Conservation (phyloP, 2,329 filamentous ascomycete genomes). For the Anisogramma anomala region DNA sequence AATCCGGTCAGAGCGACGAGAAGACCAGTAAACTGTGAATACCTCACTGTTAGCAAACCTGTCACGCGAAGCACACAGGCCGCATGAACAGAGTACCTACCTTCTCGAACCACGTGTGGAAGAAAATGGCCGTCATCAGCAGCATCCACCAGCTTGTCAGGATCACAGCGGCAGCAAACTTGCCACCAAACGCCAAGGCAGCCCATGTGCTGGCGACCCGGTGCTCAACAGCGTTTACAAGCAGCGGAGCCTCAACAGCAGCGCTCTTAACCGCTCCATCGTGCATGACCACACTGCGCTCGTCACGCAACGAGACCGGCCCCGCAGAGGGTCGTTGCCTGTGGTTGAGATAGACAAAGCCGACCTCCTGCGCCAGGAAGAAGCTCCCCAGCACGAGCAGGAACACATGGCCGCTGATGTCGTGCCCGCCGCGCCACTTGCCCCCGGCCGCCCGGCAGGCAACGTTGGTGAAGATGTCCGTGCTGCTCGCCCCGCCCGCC, state of each 20-base stretch:
- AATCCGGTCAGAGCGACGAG: conserved; percentile 35
- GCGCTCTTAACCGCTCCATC: conserved; percentile 56
- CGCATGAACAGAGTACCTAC: conserved; percentile 31
- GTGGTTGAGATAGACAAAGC: conserved; percentile 42
- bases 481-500: conserved; percentile 32
- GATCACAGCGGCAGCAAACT: conserved; percentile 52
- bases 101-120: conserved; percentile 99
- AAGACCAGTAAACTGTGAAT: conserved; percentile 47
- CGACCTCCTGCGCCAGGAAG: conserved; percentile 71
- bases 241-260: conserved; percentile 32
- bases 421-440: conserved; percentile 83
- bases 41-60: neutral
- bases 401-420: conserved; percentile 93
- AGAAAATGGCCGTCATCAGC: conserved; percentile 96
- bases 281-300: conserved; percentile 51
- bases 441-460: conserved; percentile 78
- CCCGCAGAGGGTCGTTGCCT: conserved; percentile 21
- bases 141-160: conserved; percentile 85
- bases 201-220: conserved; percentile 15
- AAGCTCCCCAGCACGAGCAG: conserved; percentile 74
- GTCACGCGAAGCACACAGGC: neutral
- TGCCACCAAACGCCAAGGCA: conserved; percentile 34
- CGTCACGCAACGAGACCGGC: conserved; percentile 37
- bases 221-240: conserved; percentile 16
- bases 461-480: conserved; percentile 52